Conservation (phyloP, 768 basidiomycete genomes). For the Trametes coccinea region DNA sequence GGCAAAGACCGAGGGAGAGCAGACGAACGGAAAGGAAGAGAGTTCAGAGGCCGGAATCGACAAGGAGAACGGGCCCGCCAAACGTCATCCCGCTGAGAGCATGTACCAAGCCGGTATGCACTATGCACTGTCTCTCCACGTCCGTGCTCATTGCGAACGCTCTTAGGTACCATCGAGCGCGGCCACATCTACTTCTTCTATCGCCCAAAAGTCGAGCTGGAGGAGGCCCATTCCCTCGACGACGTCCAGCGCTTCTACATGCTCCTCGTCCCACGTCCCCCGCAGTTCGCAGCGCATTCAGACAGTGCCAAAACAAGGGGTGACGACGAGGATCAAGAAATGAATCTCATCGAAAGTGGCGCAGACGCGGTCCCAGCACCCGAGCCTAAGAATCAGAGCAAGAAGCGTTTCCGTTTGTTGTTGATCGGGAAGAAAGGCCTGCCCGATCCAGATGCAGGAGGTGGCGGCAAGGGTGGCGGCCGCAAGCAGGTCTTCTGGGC, state of each 20-base stretch:
- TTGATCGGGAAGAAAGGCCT: conserved; percentile 60
- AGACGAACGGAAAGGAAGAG: not conserved
- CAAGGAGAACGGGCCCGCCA: conserved; percentile 13
- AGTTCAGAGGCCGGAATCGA: not conserved
- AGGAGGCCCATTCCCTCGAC: conserved; percentile 55
- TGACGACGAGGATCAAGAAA: conserved; percentile 37
- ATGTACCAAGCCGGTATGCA: conserved; percentile 26
- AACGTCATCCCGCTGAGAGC: conserved; percentile 20
- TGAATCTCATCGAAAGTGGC: conserved; percentile 44
- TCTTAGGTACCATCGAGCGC: conserved; percentile 53
- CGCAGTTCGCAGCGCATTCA: conserved; percentile 37
- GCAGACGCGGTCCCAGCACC: conserved; percentile 52
- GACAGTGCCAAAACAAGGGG: conserved; percentile 18
- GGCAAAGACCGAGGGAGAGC: conserved; percentile 22
- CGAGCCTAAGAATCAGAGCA: conserved; percentile 34
- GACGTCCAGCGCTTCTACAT: conserved; percentile 61
- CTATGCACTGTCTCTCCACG: not conserved
- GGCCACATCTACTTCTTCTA: conserved; percentile 69
- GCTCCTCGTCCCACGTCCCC: conserved; percentile 57
- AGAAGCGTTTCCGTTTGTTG: conserved; percentile 51
- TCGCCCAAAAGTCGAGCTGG: conserved; percentile 54
- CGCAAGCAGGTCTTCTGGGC: conserved; percentile 57
- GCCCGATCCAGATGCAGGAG: conserved; percentile 44
- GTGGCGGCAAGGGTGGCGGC: conserved; percentile 31
- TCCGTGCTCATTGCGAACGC: not conserved